Evolutionary conservation across 2,329 filamentous ascomycete genomes (phyloP), one percentile per base, ranked within the genome.

Genomic region (Fusarium equiseti): DNA sequence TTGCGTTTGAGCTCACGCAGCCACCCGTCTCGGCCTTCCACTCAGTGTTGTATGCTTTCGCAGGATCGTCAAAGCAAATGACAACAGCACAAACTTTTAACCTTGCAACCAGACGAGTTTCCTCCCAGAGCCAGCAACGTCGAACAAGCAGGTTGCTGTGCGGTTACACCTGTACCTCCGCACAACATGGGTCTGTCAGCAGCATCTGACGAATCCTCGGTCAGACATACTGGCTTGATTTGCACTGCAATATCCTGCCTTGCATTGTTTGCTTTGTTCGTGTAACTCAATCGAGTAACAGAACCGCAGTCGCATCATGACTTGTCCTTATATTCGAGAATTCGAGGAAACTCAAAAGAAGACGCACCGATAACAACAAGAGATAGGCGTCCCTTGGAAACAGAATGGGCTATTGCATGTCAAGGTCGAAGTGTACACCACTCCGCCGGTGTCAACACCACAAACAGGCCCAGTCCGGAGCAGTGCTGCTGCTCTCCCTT

Each of bases 121-220:
- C 35, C 46, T 31, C 38, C 26, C 40, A 71, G 45, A 57, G 44
- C 52, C 55, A 46, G 32, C 40, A 26, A 38, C 44, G 52, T 43
- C 40, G 42, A 55, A 53, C 44, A 43, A 29, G 20, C 18, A 18
- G n/a, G 20, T n/a, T 45, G 22, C 50, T 66, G 35, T 57, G 32
- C 32, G 32, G 69, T 70, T 60, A 20, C 44, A 72, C 65, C 22
- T 62, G 49, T 66, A n/a, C 48, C 26, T 52, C 68, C 26, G 44
- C 29, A 52, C 44, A 61, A 46, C 43, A 40, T 65, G 32, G 22
- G 42, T 22, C 52, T 48, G 35, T 44, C 45, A 51, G 57, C 65
- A 70, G 56, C 59, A 71, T 70, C 69, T 72, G 38, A 52, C 55
- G 44, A 54, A 42, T 46, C 26, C 35, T 40, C 24, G 24, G 44